Percentiles rank a stretch among this genome's conserved stretches.
Conservation (phyloP, 1,139 yeast species). For the Nakaseomyces uthaithaninus region DNA sequence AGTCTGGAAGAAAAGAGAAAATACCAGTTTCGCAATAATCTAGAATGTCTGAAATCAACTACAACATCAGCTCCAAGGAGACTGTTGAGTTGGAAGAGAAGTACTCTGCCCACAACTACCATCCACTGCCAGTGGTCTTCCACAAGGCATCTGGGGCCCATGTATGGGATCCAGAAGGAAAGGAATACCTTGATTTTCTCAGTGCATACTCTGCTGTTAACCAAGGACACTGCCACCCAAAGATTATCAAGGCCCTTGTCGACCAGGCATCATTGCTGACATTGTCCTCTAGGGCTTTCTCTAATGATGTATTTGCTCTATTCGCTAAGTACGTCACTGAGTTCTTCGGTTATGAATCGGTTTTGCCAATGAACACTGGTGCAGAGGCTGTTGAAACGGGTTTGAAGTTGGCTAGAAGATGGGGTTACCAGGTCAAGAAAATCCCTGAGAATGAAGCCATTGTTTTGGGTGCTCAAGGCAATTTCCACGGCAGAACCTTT, state of each 20-base stretch:
- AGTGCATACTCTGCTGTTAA: constrained; percentile 96
- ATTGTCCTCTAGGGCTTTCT: constrained; percentile 85
- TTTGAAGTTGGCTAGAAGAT: constrained; percentile 86
- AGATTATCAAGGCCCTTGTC: constrained; percentile 72
- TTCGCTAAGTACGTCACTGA: constrained; percentile 87
- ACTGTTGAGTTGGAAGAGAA: constrained; percentile 64
- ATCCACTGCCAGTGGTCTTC: constrained; percentile 92
- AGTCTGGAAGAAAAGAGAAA: not conserved
- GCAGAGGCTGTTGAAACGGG: constrained; percentile 98
- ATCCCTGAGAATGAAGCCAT: constrained; percentile 80
- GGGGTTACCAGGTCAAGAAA: constrained; percentile 90
- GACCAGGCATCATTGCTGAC: constrained; percentile 85
- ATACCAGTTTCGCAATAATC: too few species aligned
- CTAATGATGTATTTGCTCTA: constrained; percentile 78
- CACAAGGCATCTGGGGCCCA: constrained; percentile 82
- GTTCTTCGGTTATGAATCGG: constrained; percentile 84
- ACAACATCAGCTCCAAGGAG: constrained; percentile 48
- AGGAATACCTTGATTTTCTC: constrained; percentile 73
- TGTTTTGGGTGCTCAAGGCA: constrained; percentile 75
- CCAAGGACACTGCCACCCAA: constrained; percentile 98
- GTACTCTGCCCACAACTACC: constrained; percentile 94
- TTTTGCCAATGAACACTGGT: constrained; percentile 97
- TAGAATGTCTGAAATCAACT: not conserved
- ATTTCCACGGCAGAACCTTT: constrained; percentile 94
- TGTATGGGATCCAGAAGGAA: constrained; percentile 98